Evolutionary conservation across 352 stramenopile genomes (phyloP).

Genomic region (Halophytophthora polymorphica): DNA sequence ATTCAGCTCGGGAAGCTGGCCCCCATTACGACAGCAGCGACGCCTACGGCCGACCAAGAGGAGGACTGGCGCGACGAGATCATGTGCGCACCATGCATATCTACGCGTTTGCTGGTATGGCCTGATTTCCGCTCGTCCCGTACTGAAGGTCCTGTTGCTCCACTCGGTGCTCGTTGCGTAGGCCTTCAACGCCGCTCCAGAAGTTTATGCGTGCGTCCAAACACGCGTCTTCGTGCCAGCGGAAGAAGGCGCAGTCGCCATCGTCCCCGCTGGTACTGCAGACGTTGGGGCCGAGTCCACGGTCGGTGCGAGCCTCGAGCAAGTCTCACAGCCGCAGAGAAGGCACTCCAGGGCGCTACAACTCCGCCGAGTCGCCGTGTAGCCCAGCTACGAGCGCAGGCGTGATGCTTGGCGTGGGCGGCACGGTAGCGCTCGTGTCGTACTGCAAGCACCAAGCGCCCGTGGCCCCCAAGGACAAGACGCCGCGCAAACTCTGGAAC

Average conservation of each 20-base stretch:
- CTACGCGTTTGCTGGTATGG: too few species aligned
- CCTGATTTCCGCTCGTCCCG: too few species aligned
- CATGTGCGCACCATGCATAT: constrained; percentile 22
- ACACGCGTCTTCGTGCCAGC: constrained; percentile 12
- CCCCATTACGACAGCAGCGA: neutral
- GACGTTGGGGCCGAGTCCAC: constrained; percentile 23
- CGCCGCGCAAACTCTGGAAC: constrained; percentile 72
- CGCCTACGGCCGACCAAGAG: constrained; percentile 5
- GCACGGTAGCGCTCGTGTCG: constrained; percentile 23
- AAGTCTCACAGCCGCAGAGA: constrained; percentile 4
- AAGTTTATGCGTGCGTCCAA: constrained; percentile 20
- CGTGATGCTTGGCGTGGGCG: constrained; percentile 15
- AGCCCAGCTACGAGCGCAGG: neutral
- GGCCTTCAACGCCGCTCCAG: constrained; percentile 28
- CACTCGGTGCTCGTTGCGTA: constrained; percentile 6
- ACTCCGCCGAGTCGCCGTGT: constrained; percentile 3
- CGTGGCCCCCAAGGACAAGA: constrained; percentile 54
- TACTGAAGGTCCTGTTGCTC: too few species aligned
- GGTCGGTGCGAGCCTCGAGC: too few species aligned
- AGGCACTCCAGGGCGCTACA: constrained; percentile 2
- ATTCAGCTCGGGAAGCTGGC: neutral
- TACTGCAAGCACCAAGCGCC: constrained; percentile 63
- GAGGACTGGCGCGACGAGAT: constrained; percentile 45
- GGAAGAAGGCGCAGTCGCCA: constrained; percentile 19
- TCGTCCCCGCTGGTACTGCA: constrained; percentile 21